Evolutionary conservation across 164 flowering plant species (phyloP), one percentile per base, ranked within the genome.

Genomic region (Annona cherimola): DNA sequence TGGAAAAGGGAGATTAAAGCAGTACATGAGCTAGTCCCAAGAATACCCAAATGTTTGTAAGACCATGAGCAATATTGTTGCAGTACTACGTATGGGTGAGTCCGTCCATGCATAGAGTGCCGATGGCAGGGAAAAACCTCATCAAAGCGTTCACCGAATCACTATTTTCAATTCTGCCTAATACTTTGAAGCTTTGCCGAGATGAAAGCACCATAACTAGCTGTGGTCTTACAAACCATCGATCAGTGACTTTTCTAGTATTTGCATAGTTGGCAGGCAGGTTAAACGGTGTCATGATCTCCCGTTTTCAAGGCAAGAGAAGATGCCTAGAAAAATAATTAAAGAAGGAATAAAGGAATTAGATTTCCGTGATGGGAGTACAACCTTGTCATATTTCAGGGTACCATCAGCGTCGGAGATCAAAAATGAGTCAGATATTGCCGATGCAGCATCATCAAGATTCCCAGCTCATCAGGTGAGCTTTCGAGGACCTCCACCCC

Each of bases 391-490:
- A 5, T 50, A 16, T 16, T 50, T 50, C 57, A 11, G 14, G 57
- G 57, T 50, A 50, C 9, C 57, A 7, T 16, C 9, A 50, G 14
- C 57, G 9, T 50, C 0, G 57, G 57, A 50, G 11, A 50, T 50
- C 9, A 11, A 59, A 19, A 50, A 74, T 20, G 12, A 85, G 88
- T 73, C 84, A 83, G 75, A 73, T 69, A 80, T 85, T 80, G 88
- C 86, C 76, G 80, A 81, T 80, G 88, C 84, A 85, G 88, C 88
- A 85, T 85, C 88, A 85, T 85, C 88, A 83, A 85, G 88, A 85
- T 85, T 85, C 88, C 18, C 57, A 50, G 57, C 57, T 59, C 86
- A 85, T 19, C 12, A 61, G 57, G 20, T 63, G 71, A 75, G 77
- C 67, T 59, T 19, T 55, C 46, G 39, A 57, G 76, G 50, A 59